A percentile compares a stretch with the other conserved stretches of the same genome.
phyloP scores from a whole-genome alignment of 2,329 filamentous ascomycete species.

The Aspergillus sp. region DNA sequence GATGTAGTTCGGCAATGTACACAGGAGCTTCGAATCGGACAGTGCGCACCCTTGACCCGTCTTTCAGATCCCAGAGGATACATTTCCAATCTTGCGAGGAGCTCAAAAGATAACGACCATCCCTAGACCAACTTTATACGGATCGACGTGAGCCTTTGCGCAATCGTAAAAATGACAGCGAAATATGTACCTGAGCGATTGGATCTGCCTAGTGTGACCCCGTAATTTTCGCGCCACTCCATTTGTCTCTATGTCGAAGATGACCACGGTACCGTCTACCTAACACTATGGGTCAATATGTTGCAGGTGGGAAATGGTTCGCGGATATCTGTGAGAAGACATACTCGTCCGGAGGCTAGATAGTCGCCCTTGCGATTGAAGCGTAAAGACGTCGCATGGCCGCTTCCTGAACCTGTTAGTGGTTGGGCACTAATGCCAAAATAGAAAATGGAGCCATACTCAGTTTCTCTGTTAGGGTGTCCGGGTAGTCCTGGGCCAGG shows the following conservation, averaged over 20 bases:
- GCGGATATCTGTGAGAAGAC: constrained; percentile 16
- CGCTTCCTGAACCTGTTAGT: constrained; percentile 49
- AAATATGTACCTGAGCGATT: constrained; percentile 68
- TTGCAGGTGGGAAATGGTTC: background rate
- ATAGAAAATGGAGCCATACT: constrained; percentile 49
- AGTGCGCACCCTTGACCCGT: constrained; percentile 71
- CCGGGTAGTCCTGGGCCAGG: constrained; percentile 80
- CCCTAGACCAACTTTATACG: constrained; percentile 73
- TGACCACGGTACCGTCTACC: constrained; percentile 86
- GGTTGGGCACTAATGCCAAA: constrained; percentile 3
- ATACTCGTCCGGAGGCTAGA: constrained; percentile 83
- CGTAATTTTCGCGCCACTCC: constrained; percentile 91
- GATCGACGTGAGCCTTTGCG: constrained; percentile 5
- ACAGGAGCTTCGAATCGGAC: constrained; percentile 90
- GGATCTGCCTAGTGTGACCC: constrained; percentile 90
- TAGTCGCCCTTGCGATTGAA: constrained; percentile 96
- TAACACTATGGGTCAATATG: constrained; percentile 27
- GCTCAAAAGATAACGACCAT: constrained; percentile 86
- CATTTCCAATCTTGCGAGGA: constrained; percentile 96
- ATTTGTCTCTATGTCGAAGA: constrained; percentile 97
- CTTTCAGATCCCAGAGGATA: constrained; percentile 87
- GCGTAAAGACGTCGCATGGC: constrained; percentile 67
- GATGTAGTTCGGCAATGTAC: constrained; percentile 94
- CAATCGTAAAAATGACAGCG: background rate
- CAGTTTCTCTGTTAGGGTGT: constrained; percentile 83